Percentiles rank a stretch among this genome's conserved stretches.
Conservation (phyloP, 495 filamentous ascomycete species). For the Annulohypoxylon moriforme region DNA sequence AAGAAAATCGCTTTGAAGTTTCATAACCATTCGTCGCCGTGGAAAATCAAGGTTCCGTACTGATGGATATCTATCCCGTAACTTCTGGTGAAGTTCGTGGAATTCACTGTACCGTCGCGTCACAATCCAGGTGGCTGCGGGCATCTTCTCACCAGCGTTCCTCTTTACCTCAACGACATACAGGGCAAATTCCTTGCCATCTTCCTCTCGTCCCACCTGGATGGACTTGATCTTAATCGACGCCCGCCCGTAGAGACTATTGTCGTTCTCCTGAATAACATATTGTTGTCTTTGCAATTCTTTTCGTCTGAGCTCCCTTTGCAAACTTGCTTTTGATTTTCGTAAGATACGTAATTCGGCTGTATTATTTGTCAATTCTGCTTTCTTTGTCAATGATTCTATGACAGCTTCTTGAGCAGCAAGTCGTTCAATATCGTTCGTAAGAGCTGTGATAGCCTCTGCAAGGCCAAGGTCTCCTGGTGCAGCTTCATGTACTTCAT, state of each 20-base stretch:
- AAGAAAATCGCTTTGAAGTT: conserved; percentile 93
- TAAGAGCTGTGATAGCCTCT: conserved; percentile 88
- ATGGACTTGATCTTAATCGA: conserved; percentile 89
- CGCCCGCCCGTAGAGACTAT: conserved; percentile 93
- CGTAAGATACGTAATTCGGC: conserved; percentile 91
- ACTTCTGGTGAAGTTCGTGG: conserved; percentile 90
- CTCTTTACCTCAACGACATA: conserved; percentile 94
- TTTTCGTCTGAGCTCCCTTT: conserved; percentile 91
- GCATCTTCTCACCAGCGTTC: conserved; percentile 89
- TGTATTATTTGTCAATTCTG: conserved; percentile 95
- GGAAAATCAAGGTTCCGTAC: conserved; percentile 94
- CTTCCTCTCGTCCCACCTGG: conserved; percentile 89
- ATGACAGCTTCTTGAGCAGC: conserved; percentile 89
- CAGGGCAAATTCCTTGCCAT: conserved; percentile 91
- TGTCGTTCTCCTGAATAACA: conserved; percentile 96
- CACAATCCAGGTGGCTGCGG: conserved; percentile 83
- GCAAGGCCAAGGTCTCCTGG: conserved; percentile 94
- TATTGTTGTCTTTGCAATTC: conserved; percentile 98
- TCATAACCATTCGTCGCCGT: conserved; percentile 90
- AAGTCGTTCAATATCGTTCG: conserved; percentile 89
- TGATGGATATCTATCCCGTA: conserved; percentile 83
- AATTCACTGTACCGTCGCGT: conserved; percentile 94
- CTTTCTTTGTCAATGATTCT: conserved; percentile 90
- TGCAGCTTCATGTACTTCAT: conserved; percentile 93
- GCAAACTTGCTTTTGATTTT: conserved; percentile 92